A percentile compares a stretch with the other conserved stretches of the same genome.
These are phyloP conservation scores for Rhipidocladum racemiflorum DNA, from an alignment of 176 grass and related monocot genomes.

Conservation along the genomic window DNA sequence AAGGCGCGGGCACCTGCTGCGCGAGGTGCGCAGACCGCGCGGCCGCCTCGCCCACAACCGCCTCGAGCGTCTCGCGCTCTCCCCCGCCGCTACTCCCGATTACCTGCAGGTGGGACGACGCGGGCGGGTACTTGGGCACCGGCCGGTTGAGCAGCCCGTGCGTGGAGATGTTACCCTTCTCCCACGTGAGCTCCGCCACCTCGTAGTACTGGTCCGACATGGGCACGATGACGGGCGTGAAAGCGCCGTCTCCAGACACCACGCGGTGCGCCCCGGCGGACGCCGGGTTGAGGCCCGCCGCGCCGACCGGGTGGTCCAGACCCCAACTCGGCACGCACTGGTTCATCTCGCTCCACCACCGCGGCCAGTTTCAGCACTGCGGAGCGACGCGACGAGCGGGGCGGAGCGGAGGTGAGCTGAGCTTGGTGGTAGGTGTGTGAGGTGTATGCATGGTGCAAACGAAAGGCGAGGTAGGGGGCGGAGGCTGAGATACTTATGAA, in stretches of 20 bases:
- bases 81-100: constrained; percentile 23
- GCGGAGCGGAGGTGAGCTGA: background rate
- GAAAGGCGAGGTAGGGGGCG: background rate
- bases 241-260: background rate
- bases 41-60: constrained; percentile 75
- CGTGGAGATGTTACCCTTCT: constrained; percentile 74
- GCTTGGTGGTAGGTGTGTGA: background rate
- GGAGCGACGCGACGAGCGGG: background rate
- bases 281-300: background rate
- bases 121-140: constrained; percentile 24
- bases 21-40: constrained; percentile 32
- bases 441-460: background rate
- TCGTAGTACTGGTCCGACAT: constrained; percentile 58
- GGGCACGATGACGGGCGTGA: constrained; percentile 20
- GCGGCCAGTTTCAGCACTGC: background rate
- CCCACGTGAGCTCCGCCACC: constrained; percentile 82
- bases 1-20: background rate
- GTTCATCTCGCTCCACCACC: constrained; percentile 38
- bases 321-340: constrained; percentile 90
- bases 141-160: constrained; percentile 56
- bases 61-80: constrained; percentile 71
- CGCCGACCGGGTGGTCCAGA: constrained; percentile 45
- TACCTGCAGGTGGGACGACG: background rate
- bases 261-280: background rate
- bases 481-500: constrained; percentile 34